phyloP scores from a whole-genome alignment of 2,329 filamentous ascomycete genomes.

The Tolypocladium pustulatum region DNA sequence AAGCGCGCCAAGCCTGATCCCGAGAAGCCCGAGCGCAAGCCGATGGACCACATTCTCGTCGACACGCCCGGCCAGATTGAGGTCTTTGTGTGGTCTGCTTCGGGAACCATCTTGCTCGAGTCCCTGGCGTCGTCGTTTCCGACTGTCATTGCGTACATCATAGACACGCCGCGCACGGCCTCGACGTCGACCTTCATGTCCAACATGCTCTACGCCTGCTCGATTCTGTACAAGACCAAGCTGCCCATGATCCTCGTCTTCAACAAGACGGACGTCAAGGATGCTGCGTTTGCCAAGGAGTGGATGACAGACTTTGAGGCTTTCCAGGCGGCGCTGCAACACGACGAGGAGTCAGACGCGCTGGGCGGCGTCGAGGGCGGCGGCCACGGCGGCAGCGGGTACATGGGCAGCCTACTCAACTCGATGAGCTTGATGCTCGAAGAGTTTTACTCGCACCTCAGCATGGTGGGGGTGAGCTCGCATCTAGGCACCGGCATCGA shows the following conservation, averaged over 20 bases:
- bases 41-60: conserved; percentile 75
- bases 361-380: conserved; percentile 64
- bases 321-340: conserved; percentile 75
- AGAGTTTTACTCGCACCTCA: conserved; percentile 92
- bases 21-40: conserved; percentile 47
- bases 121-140: conserved; percentile 89
- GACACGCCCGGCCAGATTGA: conserved; percentile 98
- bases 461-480: conserved; percentile 83
- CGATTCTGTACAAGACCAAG: conserved; percentile 97
- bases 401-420: conserved; percentile 92
- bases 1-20: conserved; percentile 65
- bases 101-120: conserved; percentile 85
- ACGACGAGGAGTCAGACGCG: conserved; percentile 68
- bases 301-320: conserved; percentile 99
- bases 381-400: conserved; percentile 68
- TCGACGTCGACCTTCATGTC: conserved; percentile 98
- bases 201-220: conserved; percentile 99
- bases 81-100: conserved; percentile 97
- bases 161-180: conserved; percentile 87
- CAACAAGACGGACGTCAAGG: conserved; percentile 96
- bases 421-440: conserved; percentile 97
- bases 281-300: conserved; percentile 83
- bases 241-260: conserved; percentile 98
- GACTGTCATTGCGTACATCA: conserved; percentile 93
- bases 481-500: conserved; percentile 88